phyloP scores from a whole-genome alignment of 1,284 basidiomycete species.

The Apiotrichum gracile region DNA sequence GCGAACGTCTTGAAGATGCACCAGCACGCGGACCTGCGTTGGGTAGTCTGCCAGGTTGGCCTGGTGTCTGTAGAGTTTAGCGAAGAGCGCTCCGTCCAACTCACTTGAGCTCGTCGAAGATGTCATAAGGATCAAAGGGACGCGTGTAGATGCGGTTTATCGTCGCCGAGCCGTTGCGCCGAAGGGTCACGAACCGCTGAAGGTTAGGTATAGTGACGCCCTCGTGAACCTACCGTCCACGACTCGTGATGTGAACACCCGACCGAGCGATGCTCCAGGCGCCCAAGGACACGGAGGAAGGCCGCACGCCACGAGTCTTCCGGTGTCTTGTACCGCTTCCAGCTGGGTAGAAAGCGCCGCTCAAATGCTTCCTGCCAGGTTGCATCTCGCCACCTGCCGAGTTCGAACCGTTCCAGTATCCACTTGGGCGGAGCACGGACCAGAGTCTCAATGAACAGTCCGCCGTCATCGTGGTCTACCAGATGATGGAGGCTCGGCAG shows the following conservation, averaged over 20 bases:
- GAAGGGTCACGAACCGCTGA: conserved; percentile 41
- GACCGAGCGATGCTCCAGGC: conserved; percentile 33
- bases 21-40: conserved; percentile 33
- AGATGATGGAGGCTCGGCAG: conserved; percentile 32
- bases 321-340: conserved; percentile 33
- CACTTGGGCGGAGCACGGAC: conserved; percentile 34
- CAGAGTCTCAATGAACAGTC: conserved; percentile 31
- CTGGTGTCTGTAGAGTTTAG: conserved; percentile 23
- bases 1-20: conserved; percentile 41
- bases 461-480: conserved; percentile 15
- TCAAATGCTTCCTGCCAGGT: conserved; percentile 40
- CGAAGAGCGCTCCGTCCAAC: too few species aligned
- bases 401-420: conserved; percentile 38
- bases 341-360: conserved; percentile 37
- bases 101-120: background rate
- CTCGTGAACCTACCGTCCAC: conserved; percentile 31
- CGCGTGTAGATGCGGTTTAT: conserved; percentile 43
- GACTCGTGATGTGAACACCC: conserved; percentile 43
- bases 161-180: conserved; percentile 37
- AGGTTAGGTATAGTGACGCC: too few species aligned
- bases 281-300: conserved; percentile 33
- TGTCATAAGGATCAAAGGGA: conserved; percentile 31
- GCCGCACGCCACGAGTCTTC: conserved; percentile 38
- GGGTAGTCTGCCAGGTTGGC: conserved; percentile 33
- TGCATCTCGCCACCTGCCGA: conserved; percentile 26